Conservation (phyloP, 768 basidiomycete genomes). For the Collybia sp. region DNA sequence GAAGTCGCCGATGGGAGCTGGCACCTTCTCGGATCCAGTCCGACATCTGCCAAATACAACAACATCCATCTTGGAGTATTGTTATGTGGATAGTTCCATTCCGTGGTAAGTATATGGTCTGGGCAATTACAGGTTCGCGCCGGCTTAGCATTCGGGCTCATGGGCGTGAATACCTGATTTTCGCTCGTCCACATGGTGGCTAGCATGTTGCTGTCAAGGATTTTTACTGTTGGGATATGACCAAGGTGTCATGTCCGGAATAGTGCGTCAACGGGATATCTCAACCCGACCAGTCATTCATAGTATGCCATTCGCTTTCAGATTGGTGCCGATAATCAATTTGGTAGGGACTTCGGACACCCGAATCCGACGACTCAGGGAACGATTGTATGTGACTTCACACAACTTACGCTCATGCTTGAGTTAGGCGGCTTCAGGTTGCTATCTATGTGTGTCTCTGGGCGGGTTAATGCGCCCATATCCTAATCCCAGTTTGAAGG, state of each 20-base stretch:
- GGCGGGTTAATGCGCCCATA: too few species aligned
- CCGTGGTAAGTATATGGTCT: slow-evolving; percentile 30
- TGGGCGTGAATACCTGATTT: not conserved
- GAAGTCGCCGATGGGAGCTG: too few species aligned
- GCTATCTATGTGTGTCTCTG: slow-evolving; percentile 26
- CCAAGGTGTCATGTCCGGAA: slow-evolving; percentile 38
- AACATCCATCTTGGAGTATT: not conserved
- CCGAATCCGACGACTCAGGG: slow-evolving; percentile 32
- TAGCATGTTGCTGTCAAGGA: slow-evolving; percentile 36
- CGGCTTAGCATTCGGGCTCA: slow-evolving; percentile 1
- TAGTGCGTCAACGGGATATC: slow-evolving; percentile 14
- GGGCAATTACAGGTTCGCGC: slow-evolving; percentile 30
- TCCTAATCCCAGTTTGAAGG: slow-evolving; percentile 12
- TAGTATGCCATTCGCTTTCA: slow-evolving; percentile 3
- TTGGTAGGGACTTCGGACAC: slow-evolving; percentile 30
- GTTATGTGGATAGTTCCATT: slow-evolving; percentile 30
- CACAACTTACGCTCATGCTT: not conserved
- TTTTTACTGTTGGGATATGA: slow-evolving; percentile 33
- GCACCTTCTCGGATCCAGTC: too few species aligned
- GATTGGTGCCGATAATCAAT: slow-evolving; percentile 38
- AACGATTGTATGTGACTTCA: slow-evolving; percentile 23
- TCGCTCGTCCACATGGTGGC: not conserved
- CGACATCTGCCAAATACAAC: slow-evolving; percentile 1
- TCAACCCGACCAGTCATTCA: not conserved
- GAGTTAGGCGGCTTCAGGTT: slow-evolving; percentile 12